Percentiles rank a stretch among this genome's conserved stretches.
phyloP scores from a whole-genome alignment of 2,329 filamentous ascomycete genomes.

The Neocucurbitaria cava region DNA sequence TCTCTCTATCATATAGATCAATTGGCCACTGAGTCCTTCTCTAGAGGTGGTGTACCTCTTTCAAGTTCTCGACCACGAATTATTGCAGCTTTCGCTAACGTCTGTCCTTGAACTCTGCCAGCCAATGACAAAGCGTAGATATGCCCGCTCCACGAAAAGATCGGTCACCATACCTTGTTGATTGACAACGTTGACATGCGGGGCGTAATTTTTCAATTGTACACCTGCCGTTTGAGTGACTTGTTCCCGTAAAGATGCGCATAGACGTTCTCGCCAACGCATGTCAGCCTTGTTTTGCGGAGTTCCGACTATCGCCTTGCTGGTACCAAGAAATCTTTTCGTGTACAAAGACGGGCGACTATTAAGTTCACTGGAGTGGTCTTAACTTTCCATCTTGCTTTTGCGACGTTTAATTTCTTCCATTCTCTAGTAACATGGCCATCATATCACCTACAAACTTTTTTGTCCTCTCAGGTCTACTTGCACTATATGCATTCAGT shows the following conservation, averaged over 20 bases:
- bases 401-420: background rate
- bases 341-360: background rate
- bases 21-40: no score
- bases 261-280: no score
- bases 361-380: background rate
- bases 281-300: background rate
- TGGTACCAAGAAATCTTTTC: background rate
- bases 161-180: background rate
- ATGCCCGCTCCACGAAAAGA: background rate
- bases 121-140: background rate
- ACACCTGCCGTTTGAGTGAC: background rate
- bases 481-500: background rate
- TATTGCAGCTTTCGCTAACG: no score
- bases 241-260: no score
- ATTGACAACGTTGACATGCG: background rate
- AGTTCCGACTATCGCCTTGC: background rate
- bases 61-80: no score
- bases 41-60: no score
- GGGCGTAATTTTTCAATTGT: background rate
- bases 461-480: background rate
- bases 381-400: background rate
- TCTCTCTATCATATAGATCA: no score
- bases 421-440: background rate
- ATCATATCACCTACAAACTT: background rate
- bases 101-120: background rate